Percentiles rank a stretch among this genome's conserved stretches.
phyloP scores from a whole-genome alignment of 306 rosid species.

The Coriaria nepalensis region DNA sequence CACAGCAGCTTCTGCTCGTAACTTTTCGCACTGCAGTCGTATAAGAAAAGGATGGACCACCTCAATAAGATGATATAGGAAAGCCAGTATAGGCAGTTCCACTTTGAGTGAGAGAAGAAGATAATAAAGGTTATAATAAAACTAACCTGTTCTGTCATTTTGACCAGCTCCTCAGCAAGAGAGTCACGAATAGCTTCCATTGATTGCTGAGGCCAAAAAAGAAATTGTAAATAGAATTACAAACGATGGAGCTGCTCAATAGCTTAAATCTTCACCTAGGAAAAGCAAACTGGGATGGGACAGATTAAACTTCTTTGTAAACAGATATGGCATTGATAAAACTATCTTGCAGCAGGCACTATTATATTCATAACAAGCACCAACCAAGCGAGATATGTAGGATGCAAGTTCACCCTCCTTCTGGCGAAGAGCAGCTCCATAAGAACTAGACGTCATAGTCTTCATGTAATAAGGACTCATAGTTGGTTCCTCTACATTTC shows the following conservation, averaged over 20 bases:
- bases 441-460: slow-evolving; percentile 88
- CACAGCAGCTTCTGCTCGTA: slow-evolving; percentile 60
- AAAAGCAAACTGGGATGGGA: not conserved
- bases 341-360: not conserved
- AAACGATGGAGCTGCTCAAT: not conserved
- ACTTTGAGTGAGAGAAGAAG: slow-evolving; percentile 1
- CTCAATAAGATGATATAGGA: slow-evolving; percentile 10
- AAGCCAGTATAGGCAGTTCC: not conserved
- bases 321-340: not conserved
- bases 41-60: not conserved
- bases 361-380: not conserved
- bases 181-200: slow-evolving; percentile 95
- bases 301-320: not conserved
- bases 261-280: not conserved
- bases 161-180: slow-evolving; percentile 93
- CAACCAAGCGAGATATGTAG: slow-evolving; percentile 82
- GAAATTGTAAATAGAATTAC: slow-evolving; percentile 11
- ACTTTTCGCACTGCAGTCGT: slow-evolving; percentile 73
- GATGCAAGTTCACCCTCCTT: slow-evolving; percentile 99
- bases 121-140: slow-evolving; percentile 3
- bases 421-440: slow-evolving; percentile 94
- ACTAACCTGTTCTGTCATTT: slow-evolving; percentile 80
- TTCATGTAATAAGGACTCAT: slow-evolving; percentile 87
- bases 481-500: slow-evolving; percentile 54
- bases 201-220: slow-evolving; percentile 44